Evolutionary conservation across 768 basidiomycete genomes (phyloP), one percentile per base, ranked within the genome.

Genomic region (Leucosporidium yakuticum): DNA sequence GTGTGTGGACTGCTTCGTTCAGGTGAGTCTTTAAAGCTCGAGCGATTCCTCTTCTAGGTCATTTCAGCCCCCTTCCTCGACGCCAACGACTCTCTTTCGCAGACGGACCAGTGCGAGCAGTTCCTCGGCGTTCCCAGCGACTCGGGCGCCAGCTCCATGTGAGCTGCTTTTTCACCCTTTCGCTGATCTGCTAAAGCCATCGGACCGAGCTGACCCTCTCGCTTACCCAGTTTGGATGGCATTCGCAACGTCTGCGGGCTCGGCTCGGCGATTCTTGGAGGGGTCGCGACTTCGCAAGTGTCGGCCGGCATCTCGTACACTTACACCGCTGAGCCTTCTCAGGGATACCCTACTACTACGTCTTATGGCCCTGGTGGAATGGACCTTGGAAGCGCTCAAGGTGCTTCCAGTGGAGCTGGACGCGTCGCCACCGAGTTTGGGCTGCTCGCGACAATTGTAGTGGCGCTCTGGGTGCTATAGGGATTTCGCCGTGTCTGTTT

Each of bases 61-160:
- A n/a, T n/a, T n/a, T n/a, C n/a, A 17, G 51, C 25, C 29, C 6
- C 27, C 4, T 11, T 27, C 55, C 14, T 4, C 19, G 23, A 4
- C 15, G n/a, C 31, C 20, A 1, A 19, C 39, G 11, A 8, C 6
- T 5, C 34, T 36, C 12, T 44, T 15, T 15, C 14, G 39, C 51
- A 67, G 65, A 70, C 69, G n/a, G 64, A 70, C 49, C 69, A 70
- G 47, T 70, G 69, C 63, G 50, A 60, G 39, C 44, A 67, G 29
- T 70, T 49, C 48, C 59, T 70, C 19, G 69, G 69, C 21, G 69
- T 70, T 3, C 65, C 69, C 4, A 31, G 25, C 23, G 65, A 67
- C 20, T 47, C 54, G 20, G 63, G 63, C 32, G 58, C 69, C 6
- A 54, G 65, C 23, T 47, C 50, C 12, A 64, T 70, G 68, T 69